These are phyloP conservation scores for Graphilbum ipis-grandicollis DNA, from an alignment of 2,329 filamentous ascomycete species.

Conservation along the genomic window DNA sequence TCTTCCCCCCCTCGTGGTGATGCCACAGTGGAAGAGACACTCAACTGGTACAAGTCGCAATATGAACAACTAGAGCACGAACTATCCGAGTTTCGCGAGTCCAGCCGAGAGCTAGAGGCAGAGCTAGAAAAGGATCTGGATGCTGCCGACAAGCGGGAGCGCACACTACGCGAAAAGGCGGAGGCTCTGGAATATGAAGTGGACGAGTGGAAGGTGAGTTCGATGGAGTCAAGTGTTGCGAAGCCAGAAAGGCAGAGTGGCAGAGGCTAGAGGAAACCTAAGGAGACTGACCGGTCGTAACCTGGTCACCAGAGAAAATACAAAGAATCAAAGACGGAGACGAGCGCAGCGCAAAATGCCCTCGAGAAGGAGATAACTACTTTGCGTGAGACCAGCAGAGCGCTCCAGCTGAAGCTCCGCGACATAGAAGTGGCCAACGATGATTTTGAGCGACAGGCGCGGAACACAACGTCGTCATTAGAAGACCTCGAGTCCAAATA, in stretches of 20 bases:
- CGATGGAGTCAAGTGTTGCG: background rate
- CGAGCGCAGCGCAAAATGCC: conserved; percentile 63
- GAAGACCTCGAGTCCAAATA: conserved; percentile 97
- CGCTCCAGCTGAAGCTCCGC: conserved; percentile 65
- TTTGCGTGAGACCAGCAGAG: conserved; percentile 68
- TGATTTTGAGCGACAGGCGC: conserved; percentile 90
- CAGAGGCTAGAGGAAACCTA: too few relatives aligned
- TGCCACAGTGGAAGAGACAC: conserved; percentile 49
- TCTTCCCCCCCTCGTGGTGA: conserved; percentile 43
- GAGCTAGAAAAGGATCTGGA: conserved; percentile 95
- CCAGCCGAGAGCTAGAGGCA: conserved; percentile 82
- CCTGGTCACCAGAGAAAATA: conserved; percentile 59
- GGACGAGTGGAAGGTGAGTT: conserved; percentile 88
- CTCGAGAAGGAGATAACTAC: conserved; percentile 94
- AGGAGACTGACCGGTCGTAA: conserved; percentile 5
- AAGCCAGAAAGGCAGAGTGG: conserved; percentile 5
- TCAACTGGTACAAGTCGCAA: conserved; percentile 89
- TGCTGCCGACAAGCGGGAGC: conserved; percentile 82
- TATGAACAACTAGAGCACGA: conserved; percentile 87
- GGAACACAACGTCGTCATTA: conserved; percentile 86
- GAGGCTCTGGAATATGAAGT: conserved; percentile 76
- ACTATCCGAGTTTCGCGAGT: conserved; percentile 82
- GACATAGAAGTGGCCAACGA: conserved; percentile 98
- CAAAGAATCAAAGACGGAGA: conserved; percentile 83
- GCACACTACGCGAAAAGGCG: conserved; percentile 69